phyloP scores from a whole-genome alignment of 768 basidiomycete genomes.

The Cystobasidium tubakii region DNA sequence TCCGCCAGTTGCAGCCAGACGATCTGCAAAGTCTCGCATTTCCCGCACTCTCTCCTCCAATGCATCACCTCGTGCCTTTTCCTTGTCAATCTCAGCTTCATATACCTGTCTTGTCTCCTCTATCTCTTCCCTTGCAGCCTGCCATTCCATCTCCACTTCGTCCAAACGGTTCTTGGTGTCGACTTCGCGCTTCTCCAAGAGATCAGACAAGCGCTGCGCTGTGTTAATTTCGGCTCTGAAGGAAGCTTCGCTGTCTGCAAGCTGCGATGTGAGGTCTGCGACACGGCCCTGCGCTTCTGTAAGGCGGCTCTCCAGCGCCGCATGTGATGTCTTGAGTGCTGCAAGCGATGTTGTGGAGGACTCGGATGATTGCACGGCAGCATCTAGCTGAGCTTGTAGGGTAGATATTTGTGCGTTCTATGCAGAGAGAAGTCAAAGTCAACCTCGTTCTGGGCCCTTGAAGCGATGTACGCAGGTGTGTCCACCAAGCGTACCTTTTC shows the following conservation, averaged over 20 bases:
- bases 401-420: constrained; percentile 65
- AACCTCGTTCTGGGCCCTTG: no score
- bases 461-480: neutral
- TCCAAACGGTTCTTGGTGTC: constrained; percentile 78
- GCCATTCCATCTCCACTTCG: constrained; percentile 75
- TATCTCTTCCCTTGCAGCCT: constrained; percentile 63
- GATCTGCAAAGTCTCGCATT: constrained; percentile 40
- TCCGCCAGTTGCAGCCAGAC: constrained; percentile 20
- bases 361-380: constrained; percentile 62
- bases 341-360: constrained; percentile 66
- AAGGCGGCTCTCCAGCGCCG: constrained; percentile 66
- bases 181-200: constrained; percentile 82
- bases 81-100: constrained; percentile 65
- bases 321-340: constrained; percentile 66
- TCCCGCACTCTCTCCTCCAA: constrained; percentile 44
- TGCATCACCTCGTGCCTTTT: constrained; percentile 61
- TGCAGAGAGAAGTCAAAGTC: neutral
- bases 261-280: constrained; percentile 66
- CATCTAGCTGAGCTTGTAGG: constrained; percentile 71
- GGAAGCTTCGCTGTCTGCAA: constrained; percentile 77
- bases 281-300: constrained; percentile 69
- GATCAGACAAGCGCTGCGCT: constrained; percentile 65
- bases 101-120: constrained; percentile 64
- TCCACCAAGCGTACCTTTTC: constrained; percentile 54
- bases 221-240: constrained; percentile 71